phyloP scores from a whole-genome alignment of 257 asterid species.

The Gardenia jasminoides region DNA sequence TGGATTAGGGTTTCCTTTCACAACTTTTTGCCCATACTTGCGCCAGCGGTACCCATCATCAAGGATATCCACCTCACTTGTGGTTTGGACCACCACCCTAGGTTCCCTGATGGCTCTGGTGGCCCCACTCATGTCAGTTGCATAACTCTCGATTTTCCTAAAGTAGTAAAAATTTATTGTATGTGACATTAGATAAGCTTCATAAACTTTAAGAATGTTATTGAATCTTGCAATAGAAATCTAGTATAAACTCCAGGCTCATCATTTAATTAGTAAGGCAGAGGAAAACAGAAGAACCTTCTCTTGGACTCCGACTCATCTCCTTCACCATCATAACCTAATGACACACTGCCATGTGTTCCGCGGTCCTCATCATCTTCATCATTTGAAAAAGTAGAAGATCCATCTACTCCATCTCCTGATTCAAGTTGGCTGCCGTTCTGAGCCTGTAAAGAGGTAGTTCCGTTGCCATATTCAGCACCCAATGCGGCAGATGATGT shows the following conservation, averaged over 20 bases:
- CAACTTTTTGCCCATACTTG: slow-evolving; percentile 92
- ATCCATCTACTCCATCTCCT: slow-evolving; percentile 48
- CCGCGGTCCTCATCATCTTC: slow-evolving; percentile 66
- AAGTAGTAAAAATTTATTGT: not conserved
- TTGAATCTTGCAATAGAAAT: slow-evolving; percentile 5
- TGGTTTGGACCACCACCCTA: slow-evolving; percentile 89
- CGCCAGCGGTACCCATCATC: slow-evolving; percentile 98
- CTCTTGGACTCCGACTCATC: slow-evolving; percentile 83
- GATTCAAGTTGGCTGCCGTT: slow-evolving; percentile 44
- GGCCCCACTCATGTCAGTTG: slow-evolving; percentile 40
- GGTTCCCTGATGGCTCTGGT: slow-evolving; percentile 81
- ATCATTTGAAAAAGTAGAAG: slow-evolving; percentile 62
- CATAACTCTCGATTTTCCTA: slow-evolving; percentile 32
- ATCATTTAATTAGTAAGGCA: not conserved
- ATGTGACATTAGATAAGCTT: not conserved
- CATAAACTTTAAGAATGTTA: slow-evolving; percentile 7
- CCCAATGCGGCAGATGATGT: slow-evolving; percentile 37
- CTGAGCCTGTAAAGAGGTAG: slow-evolving; percentile 34
- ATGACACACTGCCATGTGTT: slow-evolving; percentile 60
- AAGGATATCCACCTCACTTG: slow-evolving; percentile 85
- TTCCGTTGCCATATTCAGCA: slow-evolving; percentile 44
- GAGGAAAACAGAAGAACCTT: slow-evolving; percentile 44
- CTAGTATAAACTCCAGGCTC: not conserved
- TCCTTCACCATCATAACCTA: slow-evolving; percentile 72
- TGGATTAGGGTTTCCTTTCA: slow-evolving; percentile 96